phyloP scores from a whole-genome alignment of 345 rosid genomes.

The Xanthoceras sorbifolium region DNA sequence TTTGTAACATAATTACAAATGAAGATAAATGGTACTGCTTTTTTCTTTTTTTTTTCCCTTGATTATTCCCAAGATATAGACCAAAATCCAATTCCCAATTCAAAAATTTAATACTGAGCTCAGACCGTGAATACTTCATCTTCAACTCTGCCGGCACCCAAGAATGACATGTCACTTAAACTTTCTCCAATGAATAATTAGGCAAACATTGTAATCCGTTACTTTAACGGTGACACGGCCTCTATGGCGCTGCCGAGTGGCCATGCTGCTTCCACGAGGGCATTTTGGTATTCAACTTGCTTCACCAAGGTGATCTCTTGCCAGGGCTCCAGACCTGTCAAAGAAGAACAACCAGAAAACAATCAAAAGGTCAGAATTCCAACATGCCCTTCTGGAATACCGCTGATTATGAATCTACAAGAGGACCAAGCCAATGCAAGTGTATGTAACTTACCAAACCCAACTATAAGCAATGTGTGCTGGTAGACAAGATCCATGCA shows the following conservation, averaged over 20 bases:
- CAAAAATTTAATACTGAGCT: slow-evolving; percentile 11
- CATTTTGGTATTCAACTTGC: slow-evolving; percentile 63
- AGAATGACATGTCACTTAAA: background rate
- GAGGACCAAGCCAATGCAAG: background rate
- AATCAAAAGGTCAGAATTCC: slow-evolving; percentile 11
- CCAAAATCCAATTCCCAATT: slow-evolving; percentile 25
- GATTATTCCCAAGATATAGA: slow-evolving; percentile 31
- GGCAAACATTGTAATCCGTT: background rate
- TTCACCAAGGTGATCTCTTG: slow-evolving; percentile 85
- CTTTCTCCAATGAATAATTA: background rate
- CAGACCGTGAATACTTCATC: background rate
- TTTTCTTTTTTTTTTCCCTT: background rate
- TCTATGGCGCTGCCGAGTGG: slow-evolving; percentile 98
- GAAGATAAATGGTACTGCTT: slow-evolving; percentile 27
- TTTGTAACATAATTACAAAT: slow-evolving; percentile 36
- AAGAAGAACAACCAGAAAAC: background rate
- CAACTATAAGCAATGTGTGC: slow-evolving; percentile 75
- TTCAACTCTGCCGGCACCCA: background rate
- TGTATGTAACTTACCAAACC: slow-evolving; percentile 63
- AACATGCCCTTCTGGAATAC: no score
- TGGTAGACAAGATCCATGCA: slow-evolving; percentile 98
- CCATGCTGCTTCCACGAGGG: slow-evolving; percentile 96
- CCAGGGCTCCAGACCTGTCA: slow-evolving; percentile 66
- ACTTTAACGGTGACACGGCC: slow-evolving; percentile 58
- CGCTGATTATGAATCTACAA: background rate